Percentiles rank a stretch among this genome's conserved stretches.
Evolutionary conservation across 805 yeast genomes (phyloP).

Genomic region (Saccharomycopsis microspora): DNA sequence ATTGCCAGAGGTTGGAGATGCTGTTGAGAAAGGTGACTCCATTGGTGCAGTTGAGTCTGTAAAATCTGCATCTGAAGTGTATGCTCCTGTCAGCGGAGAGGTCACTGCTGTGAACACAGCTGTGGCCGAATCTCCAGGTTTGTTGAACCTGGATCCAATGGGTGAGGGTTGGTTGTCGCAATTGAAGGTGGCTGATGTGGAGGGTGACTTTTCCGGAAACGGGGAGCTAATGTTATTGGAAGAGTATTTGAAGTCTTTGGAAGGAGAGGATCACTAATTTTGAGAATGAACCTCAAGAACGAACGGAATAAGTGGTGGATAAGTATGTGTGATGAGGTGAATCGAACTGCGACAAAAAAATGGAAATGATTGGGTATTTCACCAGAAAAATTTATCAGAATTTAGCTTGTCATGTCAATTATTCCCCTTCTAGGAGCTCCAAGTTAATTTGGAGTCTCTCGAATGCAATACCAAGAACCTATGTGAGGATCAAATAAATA

Average conservation of each 20-base stretch:
- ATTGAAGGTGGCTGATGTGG: conserved; percentile 41
- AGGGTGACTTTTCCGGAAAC: conserved; percentile 28
- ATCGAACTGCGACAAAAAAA: no score
- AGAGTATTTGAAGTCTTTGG: conserved; percentile 45
- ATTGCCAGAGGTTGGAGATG: conserved; percentile 63
- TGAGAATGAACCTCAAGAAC: no score
- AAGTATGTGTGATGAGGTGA: no score
- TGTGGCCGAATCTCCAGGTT: conserved; percentile 60
- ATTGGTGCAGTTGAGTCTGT: conserved; percentile 93
- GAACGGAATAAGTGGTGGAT: no score
- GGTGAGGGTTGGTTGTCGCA: conserved; percentile 92
- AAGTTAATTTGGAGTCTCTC: no score
- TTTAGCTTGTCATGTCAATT: no score
- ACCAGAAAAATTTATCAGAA: no score
- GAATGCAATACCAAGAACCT: no score
- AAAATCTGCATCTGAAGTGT: conserved; percentile 87
- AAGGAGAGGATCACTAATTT: conserved; percentile 27
- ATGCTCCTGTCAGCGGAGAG: conserved; percentile 75
- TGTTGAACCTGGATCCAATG: conserved; percentile 81
- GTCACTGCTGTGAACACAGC: conserved; percentile 58
- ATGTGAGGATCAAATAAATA: no score
- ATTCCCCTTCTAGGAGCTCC: no score
- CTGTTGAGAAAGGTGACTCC: conserved; percentile 60
- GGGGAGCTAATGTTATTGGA: conserved; percentile 43
- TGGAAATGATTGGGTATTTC: no score